Evolutionary conservation across 2,329 filamentous ascomycete species (phyloP), one percentile per base, ranked within the genome.

Genomic region (Verticillium albo-atrum): DNA sequence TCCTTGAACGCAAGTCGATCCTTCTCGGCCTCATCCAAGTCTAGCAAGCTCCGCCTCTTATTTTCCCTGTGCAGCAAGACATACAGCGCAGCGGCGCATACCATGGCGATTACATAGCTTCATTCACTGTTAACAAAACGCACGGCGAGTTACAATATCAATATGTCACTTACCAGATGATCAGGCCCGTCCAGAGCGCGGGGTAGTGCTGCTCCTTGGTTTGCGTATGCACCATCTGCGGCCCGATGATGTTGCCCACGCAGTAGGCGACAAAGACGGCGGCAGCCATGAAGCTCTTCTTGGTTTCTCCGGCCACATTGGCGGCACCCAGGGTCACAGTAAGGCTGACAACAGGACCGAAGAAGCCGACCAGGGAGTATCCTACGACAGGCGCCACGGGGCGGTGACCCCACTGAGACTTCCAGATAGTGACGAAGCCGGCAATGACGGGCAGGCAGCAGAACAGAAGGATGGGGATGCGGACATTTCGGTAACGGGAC

Each of bases 391-490:
- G 83, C 3, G 78, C 75, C 0, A 76, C 75, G 2, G 82, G 79
- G 30, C 78, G 80, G 58, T 82, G 77, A 15, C 74, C 77, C 84
- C 83, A 73, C 3, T 60, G 26, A 1, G 64, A 77, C 62, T 82
- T 84, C 84, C 84, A 86, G 61, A 87, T 86, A 72, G 85, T 82
- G 1, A 75, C 77, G 65, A 81, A 86, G 4, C 84, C 83, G 0
- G 82, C 82, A 55, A 86, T 84, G 55, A 86, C 82, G 1, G 83
- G 84, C 0, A 87, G 71, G 61, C 82, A 86, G 67, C 81, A 83
- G 5, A 77, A 32, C 2, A 84, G 68, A 0, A 86, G 74, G 57
- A 84, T 72, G 6, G 80, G 73, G 47, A 86, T 76, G 10, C 83
- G 77, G 9, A 82, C 79, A 64, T 86, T 84, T 1, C 74, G 77